These are phyloP conservation scores for Filobasidium wieringae DNA, from an alignment of 768 basidiomycete genomes.

Conservation along the genomic window DNA sequence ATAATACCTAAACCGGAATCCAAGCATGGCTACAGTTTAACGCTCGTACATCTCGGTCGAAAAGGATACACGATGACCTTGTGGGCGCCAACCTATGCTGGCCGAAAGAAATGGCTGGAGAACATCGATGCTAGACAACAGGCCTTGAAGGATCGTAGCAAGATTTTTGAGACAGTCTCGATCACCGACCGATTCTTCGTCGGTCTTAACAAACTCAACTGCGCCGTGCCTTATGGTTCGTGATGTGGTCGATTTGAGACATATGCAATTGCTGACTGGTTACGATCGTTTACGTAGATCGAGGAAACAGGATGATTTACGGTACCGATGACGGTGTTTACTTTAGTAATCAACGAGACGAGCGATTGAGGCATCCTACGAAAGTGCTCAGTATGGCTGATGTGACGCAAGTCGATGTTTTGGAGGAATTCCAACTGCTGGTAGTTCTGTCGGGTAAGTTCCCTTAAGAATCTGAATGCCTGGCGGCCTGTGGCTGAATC, in stretches of 20 bases:
- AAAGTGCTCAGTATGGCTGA: conserved; percentile 80
- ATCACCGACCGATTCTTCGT: conserved; percentile 81
- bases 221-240: conserved; percentile 71
- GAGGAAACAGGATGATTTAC: conserved; percentile 75
- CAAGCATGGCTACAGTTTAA: conserved; percentile 82
- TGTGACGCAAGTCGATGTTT: conserved; percentile 86
- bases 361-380: conserved; percentile 60
- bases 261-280: background rate
- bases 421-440: conserved; percentile 88
- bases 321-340: conserved; percentile 98
- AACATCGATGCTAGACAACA: conserved; percentile 81
- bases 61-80: conserved; percentile 84
- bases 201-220: conserved; percentile 76
- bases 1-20: conserved; percentile 41
- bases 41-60: conserved; percentile 83
- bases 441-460: conserved; percentile 93
- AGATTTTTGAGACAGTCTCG: conserved; percentile 70
- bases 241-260: background rate
- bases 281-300: conserved; percentile 45
- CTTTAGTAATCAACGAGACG: conserved; percentile 70
- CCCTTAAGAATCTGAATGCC: no score
- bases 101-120: conserved; percentile 90
- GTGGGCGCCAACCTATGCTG: conserved; percentile 74
- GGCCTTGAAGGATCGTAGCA: conserved; percentile 65
- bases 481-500: no score